Evolutionary conservation across 805 yeast species (phyloP).

Genomic region (Kuraishia borneana): DNA sequence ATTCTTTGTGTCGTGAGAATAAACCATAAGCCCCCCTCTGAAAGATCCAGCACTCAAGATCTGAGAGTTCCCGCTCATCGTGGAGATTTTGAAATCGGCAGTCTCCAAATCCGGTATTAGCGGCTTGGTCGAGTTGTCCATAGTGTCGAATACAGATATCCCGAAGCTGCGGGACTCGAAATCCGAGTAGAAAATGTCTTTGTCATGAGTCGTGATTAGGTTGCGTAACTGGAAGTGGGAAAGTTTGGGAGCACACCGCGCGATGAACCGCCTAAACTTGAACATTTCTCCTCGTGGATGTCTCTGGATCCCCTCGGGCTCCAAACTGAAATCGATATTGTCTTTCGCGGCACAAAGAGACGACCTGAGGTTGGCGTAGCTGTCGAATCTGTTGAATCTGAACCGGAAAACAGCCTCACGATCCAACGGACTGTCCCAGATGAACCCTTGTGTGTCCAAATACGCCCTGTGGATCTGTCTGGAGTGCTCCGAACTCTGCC

Average conservation of each 20-base stretch:
- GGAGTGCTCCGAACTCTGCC: not conserved
- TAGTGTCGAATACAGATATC: conserved; percentile 11
- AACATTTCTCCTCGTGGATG: conserved; percentile 19
- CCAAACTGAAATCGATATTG: conserved; percentile 21
- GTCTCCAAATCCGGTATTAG: conserved; percentile 9
- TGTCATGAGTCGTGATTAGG: conserved; percentile 28
- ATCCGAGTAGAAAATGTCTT: conserved; percentile 13
- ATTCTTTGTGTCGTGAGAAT: conserved; percentile 18
- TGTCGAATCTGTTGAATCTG: conserved; percentile 11
- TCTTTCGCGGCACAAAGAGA: conserved; percentile 11
- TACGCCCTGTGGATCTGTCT: conserved; percentile 2
- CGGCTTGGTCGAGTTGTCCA: conserved; percentile 10
- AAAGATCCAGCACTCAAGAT: conserved; percentile 41
- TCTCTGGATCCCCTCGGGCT: conserved; percentile 11
- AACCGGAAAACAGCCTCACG: conserved; percentile 10
- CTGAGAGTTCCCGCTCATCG: conserved; percentile 30
- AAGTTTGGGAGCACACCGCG: conserved; percentile 33
- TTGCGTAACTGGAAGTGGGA: conserved; percentile 50
- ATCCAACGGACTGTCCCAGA: conserved; percentile 13
- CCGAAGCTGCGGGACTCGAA: conserved; percentile 18
- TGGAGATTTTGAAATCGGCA: conserved; percentile 28
- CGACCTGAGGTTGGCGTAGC: conserved; percentile 13
- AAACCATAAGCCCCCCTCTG: conserved; percentile 35
- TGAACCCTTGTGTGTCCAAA: conserved; percentile 19
- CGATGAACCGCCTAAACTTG: conserved; percentile 25